Conservation (phyloP, 139 green algal genomes). For the Picochlorum sp. region DNA sequence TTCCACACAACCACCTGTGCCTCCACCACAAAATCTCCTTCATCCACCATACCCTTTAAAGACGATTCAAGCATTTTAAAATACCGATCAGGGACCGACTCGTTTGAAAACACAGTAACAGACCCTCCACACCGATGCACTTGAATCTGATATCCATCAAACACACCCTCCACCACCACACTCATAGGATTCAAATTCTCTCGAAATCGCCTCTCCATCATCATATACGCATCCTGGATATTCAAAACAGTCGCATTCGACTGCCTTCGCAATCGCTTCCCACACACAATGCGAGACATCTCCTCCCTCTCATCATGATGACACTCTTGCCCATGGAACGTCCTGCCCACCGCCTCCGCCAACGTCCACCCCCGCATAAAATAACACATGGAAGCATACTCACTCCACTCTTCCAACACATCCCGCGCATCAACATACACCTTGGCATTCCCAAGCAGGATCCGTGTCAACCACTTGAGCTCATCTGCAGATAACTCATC, state of each 20-base stretch:
- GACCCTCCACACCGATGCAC: conserved; percentile 42
- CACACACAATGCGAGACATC: no score
- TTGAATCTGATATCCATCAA: conserved; percentile 70
- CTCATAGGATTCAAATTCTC: neutral
- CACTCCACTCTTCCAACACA: conserved; percentile 56
- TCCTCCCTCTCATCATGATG: conserved; percentile 5
- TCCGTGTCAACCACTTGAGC: conserved; percentile 58
- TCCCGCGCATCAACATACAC: conserved; percentile 33
- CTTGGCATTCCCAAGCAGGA: conserved; percentile 68
- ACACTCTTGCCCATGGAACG: conserved; percentile 28
- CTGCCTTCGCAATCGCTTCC: no score
- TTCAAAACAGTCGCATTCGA: neutral
- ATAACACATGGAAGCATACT: conserved; percentile 47
- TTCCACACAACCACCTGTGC: conserved; percentile 33
- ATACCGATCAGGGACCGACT: conserved; percentile 43
- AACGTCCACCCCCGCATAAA: conserved; percentile 11
- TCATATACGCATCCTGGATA: conserved; percentile 20
- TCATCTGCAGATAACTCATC: conserved; percentile 33
- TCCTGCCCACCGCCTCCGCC: conserved; percentile 26
- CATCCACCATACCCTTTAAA: neutral
- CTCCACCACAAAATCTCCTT: conserved; percentile 29
- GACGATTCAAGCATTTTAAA: conserved; percentile 7
- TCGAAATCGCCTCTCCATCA: conserved; percentile 21
- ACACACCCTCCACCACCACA: conserved; percentile 73
- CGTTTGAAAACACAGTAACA: conserved; percentile 50